Evolutionary conservation across 2,329 filamentous ascomycete genomes (phyloP).

Genomic region (Furcasterigmium furcatum): DNA sequence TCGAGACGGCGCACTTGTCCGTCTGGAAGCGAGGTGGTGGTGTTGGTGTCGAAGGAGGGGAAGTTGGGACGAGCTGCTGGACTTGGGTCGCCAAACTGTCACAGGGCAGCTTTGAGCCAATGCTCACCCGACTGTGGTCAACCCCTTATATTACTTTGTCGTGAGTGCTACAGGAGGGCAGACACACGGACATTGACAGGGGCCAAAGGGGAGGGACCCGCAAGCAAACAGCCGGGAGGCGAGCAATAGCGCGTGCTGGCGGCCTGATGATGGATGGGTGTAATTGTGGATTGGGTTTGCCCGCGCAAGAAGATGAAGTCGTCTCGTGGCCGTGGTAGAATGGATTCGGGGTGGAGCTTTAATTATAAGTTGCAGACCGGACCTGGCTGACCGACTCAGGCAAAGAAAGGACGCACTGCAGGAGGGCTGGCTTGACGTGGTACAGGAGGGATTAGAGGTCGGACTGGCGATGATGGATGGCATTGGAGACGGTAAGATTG

Average conservation of each 20-base stretch:
- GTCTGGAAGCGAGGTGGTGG: not conserved
- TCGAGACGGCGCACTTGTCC: no score
- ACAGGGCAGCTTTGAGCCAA: not conserved
- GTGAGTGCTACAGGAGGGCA: not conserved
- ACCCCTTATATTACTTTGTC: not conserved
- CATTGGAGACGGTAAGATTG: no score
- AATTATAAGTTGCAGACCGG: not conserved
- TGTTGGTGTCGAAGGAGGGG: not conserved
- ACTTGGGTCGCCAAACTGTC: not conserved
- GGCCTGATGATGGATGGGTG: no score
- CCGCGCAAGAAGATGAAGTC: not conserved
- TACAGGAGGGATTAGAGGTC: no score
- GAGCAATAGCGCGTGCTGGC: not conserved
- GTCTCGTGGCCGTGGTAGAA: not conserved
- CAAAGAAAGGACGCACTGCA: no score
- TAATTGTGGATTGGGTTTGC: not conserved
- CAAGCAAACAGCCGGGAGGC: not conserved
- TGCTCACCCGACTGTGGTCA: not conserved
- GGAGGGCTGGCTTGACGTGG: no score
- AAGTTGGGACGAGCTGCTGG: not conserved
- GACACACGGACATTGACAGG: not conserved
- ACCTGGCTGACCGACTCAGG: no score
- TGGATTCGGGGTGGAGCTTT: not conserved
- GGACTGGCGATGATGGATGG: no score
- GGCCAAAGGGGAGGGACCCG: not conserved